Evolutionary conservation across 768 basidiomycete genomes (phyloP).

Genomic region (Russula sp.): DNA sequence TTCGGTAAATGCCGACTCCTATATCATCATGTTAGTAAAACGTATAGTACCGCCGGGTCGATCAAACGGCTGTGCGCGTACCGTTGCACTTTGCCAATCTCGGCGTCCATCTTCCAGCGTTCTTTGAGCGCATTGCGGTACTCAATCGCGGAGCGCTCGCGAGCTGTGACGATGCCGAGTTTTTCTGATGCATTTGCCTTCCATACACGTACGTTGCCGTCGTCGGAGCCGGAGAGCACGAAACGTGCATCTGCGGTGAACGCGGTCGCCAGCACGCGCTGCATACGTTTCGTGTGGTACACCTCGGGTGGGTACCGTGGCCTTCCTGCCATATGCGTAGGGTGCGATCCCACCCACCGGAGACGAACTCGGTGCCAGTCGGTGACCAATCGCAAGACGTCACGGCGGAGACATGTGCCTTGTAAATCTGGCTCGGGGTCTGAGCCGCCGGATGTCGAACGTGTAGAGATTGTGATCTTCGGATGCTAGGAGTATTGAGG

Average conservation of each 20-base stretch:
- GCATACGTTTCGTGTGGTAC: slow-evolving; percentile 99
- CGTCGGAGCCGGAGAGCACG: slow-evolving; percentile 87
- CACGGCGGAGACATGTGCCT: slow-evolving; percentile 94
- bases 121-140: slow-evolving; percentile 86
- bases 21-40: background rate
- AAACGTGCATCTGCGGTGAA: slow-evolving; percentile 92
- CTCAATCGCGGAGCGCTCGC: slow-evolving; percentile 89
- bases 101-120: slow-evolving; percentile 81
- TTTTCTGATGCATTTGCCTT: slow-evolving; percentile 91
- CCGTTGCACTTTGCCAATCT: slow-evolving; percentile 81
- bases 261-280: slow-evolving; percentile 84
- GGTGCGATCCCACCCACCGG: slow-evolving; percentile 95
- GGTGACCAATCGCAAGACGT: slow-evolving; percentile 98
- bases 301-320: slow-evolving; percentile 80
- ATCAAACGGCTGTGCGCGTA: slow-evolving; percentile 38
- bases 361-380: slow-evolving; percentile 92
- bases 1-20: slow-evolving; percentile 85
- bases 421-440: slow-evolving; percentile 90
- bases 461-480: slow-evolving; percentile 99
- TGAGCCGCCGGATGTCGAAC: slow-evolving; percentile 87
- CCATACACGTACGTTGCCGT: slow-evolving; percentile 94
- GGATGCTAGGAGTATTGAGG: slow-evolving; percentile 86
- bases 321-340: slow-evolving; percentile 91
- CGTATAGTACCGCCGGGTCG: slow-evolving; percentile 1
- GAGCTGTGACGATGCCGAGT: slow-evolving; percentile 83